A percentile compares a stretch with the other conserved stretches of the same genome.
These are phyloP conservation scores for Pharus latifolius DNA, from an alignment of 176 grass and related monocot genomes.

Conservation along the genomic window DNA sequence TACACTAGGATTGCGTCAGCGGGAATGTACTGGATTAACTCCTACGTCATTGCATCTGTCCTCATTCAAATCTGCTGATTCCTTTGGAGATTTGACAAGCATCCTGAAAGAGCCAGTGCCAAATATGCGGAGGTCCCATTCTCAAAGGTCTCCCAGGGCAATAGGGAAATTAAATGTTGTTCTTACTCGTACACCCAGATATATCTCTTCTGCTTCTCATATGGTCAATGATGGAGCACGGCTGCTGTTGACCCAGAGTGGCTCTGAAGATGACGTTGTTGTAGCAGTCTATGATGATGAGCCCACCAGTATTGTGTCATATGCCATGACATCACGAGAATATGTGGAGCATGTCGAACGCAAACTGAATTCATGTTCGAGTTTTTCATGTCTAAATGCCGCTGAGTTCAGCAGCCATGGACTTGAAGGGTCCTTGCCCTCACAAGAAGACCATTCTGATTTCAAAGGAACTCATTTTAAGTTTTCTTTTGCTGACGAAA, in stretches of 20 bases:
- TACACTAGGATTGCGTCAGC: conserved; percentile 35
- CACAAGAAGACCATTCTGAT: conserved; percentile 31
- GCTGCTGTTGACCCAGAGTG: conserved; percentile 57
- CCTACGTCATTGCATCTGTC: conserved; percentile 48
- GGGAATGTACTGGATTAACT: conserved; percentile 38
- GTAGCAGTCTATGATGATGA: conserved; percentile 95
- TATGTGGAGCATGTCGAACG: conserved; percentile 29
- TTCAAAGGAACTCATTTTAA: conserved; percentile 58
- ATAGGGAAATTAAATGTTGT: conserved; percentile 58
- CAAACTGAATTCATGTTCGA: conserved; percentile 29
- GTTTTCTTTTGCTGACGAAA: conserved; percentile 78
- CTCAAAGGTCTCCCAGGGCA: conserved; percentile 61
- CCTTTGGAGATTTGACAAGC: conserved; percentile 26
- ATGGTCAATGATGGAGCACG: conserved; percentile 59
- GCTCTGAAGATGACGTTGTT: conserved; percentile 37
- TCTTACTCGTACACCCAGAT: conserved; percentile 35
- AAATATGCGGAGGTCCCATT: conserved; percentile 72
- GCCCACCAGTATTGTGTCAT: conserved; percentile 91
- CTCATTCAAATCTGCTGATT: conserved; percentile 50
- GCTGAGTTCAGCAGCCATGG: conserved; percentile 6
- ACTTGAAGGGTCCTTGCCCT: conserved; percentile 17
- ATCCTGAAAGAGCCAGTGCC: conserved; percentile 37
- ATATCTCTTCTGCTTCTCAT: conserved; percentile 41
- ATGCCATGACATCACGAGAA: conserved; percentile 61
- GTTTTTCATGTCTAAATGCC: conserved; percentile 30